Evolutionary conservation across 371 early-diverging fungal genomes (phyloP).

Genomic region (Rhizopus stolonifer): DNA sequence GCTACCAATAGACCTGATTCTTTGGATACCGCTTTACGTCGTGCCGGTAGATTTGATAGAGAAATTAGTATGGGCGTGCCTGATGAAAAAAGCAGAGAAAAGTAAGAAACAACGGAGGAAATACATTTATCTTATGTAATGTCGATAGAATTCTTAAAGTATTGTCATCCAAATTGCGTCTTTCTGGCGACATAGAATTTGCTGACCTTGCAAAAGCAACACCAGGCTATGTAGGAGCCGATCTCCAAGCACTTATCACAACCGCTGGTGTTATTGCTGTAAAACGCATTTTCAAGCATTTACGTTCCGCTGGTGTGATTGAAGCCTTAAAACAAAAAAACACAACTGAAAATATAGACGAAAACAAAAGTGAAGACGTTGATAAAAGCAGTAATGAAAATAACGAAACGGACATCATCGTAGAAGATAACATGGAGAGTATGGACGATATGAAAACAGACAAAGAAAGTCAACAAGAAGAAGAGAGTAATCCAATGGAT

Average conservation of each 20-base stretch:
- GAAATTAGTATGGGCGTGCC: constrained; percentile 99
- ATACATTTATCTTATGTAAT: neutral
- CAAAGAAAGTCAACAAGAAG: constrained; percentile 7
- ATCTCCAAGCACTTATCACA: constrained; percentile 93
- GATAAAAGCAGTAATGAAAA: constrained; percentile 26
- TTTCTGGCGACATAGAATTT: constrained; percentile 90
- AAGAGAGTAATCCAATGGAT: constrained; percentile 34
- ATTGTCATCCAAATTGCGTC: constrained; percentile 81
- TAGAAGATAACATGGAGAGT: neutral
- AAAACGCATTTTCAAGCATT: constrained; percentile 84
- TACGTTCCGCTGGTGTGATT: constrained; percentile 52
- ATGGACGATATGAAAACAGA: neutral
- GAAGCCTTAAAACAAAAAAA: neutral
- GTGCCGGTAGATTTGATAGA: constrained; percentile 98
- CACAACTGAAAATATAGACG: constrained; percentile 26
- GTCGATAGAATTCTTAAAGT: constrained; percentile 81
- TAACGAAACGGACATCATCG: neutral
- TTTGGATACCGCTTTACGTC: constrained; percentile 94
- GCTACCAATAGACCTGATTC: constrained; percentile 99
- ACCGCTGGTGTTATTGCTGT: constrained; percentile 98
- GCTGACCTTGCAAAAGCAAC: constrained; percentile 88
- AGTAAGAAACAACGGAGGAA: constrained; percentile 44
- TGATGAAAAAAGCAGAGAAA: constrained; percentile 90
- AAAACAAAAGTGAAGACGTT: constrained; percentile 44
- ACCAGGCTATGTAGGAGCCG: constrained; percentile 99